Evolutionary conservation across 768 basidiomycete genomes (phyloP).

Genomic region (Mycena polygramma): DNA sequence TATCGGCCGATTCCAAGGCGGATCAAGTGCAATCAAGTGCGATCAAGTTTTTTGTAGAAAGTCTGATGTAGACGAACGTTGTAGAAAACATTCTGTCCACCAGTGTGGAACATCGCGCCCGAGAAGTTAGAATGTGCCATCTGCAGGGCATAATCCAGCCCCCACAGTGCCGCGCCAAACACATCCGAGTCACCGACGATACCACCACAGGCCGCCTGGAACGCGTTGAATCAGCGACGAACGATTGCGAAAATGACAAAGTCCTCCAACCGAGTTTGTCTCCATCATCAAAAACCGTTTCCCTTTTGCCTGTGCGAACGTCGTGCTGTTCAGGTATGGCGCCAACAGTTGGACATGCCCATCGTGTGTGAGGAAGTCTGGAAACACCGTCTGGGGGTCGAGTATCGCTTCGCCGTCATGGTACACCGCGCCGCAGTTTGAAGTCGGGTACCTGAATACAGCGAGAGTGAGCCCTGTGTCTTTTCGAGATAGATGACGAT

Average conservation of each 20-base stretch:
- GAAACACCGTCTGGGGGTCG: constrained; percentile 54
- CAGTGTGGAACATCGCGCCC: constrained; percentile 54
- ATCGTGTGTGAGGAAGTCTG: constrained; percentile 59
- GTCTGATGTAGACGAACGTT: constrained; percentile 42
- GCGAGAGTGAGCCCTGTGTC: no score
- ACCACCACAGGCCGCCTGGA: constrained; percentile 64
- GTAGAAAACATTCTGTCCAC: constrained; percentile 64
- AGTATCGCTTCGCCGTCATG: constrained; percentile 36
- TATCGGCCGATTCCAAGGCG: no score
- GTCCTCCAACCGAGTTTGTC: constrained; percentile 43
- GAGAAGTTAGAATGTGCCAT: constrained; percentile 56
- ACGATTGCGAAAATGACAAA: neutral
- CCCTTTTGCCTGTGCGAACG: constrained; percentile 47
- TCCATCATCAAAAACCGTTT: constrained; percentile 67
- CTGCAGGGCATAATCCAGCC: constrained; percentile 61
- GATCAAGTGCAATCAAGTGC: no score
- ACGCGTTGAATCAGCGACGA: no score
- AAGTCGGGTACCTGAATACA: constrained; percentile 44
- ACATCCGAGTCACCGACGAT: constrained; percentile 63
- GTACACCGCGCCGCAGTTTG: constrained; percentile 48
- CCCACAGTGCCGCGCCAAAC: constrained; percentile 67
- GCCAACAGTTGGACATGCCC: constrained; percentile 48
- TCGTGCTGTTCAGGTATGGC: constrained; percentile 53
- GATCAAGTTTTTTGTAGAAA: no score
- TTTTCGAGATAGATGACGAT: neutral